These are phyloP conservation scores for Exutisphaerella laricina DNA, from an alignment of 2,329 filamentous ascomycete species.

Conservation along the genomic window DNA sequence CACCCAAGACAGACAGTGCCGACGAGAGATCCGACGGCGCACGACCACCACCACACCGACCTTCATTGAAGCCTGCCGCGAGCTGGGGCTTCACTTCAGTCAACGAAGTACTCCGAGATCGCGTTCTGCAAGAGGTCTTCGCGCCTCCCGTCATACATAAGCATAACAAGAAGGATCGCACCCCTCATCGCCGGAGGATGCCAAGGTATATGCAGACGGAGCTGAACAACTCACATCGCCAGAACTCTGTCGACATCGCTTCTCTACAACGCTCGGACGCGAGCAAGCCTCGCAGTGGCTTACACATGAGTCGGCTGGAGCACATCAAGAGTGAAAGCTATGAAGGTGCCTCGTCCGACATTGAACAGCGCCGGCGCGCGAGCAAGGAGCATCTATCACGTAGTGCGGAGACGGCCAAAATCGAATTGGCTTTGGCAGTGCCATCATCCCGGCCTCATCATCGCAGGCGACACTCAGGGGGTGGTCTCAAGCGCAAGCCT, in stretches of 20 bases:
- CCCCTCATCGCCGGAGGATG: conserved; percentile 53
- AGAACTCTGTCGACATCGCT: conserved; percentile 17
- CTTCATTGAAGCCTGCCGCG: conserved; percentile 45
- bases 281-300: neutral
- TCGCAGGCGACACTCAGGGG: conserved; percentile 76
- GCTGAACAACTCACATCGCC: conserved; percentile 29
- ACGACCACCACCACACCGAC: conserved; percentile 31
- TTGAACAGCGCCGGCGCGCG: conserved; percentile 20
- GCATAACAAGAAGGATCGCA: conserved; percentile 63
- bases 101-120: conserved; percentile 79
- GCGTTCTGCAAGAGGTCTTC: conserved; percentile 90
- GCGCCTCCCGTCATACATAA: conserved; percentile 72
- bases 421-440: conserved; percentile 10
- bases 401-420: conserved; percentile 27
- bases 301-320: conserved; percentile 31
- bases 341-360: conserved; percentile 24
- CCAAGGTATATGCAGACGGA: conserved; percentile 28
- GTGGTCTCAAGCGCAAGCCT: conserved; percentile 68
- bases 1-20: conserved; percentile 18
- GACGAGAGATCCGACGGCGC: conserved; percentile 15
- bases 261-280: conserved; percentile 8
- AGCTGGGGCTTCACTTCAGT: conserved; percentile 89
- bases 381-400: conserved; percentile 23
- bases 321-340: conserved; percentile 35
- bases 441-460: conserved; percentile 22